Evolutionary conservation across 306 rosid species (phyloP).

Genomic region (Coriaria nepalensis): DNA sequence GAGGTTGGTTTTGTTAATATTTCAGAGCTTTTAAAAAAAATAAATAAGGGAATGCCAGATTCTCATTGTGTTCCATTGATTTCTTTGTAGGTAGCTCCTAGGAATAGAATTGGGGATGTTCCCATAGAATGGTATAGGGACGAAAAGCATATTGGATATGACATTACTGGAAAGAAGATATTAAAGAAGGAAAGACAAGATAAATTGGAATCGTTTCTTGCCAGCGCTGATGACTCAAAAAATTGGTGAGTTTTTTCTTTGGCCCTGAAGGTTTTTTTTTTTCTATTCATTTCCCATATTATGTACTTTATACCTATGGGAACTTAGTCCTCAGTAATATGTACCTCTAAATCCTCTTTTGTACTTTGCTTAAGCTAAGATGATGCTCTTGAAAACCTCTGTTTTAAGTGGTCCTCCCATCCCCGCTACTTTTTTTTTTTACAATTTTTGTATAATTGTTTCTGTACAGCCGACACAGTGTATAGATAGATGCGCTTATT

Average conservation of each 20-base stretch:
- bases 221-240: slow-evolving; percentile 66
- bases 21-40: too few relatives aligned
- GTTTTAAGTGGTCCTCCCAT: too few relatives aligned
- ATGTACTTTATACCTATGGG: neutral
- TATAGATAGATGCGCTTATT: too few relatives aligned
- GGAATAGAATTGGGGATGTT: slow-evolving; percentile 79
- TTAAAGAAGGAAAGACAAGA: slow-evolving; percentile 65
- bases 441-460: too few relatives aligned
- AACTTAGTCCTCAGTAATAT: too few relatives aligned
- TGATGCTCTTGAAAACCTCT: too few relatives aligned
- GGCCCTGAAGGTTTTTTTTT: neutral
- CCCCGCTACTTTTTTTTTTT: too few relatives aligned
- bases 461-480: too few relatives aligned
- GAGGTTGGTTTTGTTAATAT: slow-evolving; percentile 37
- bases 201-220: slow-evolving; percentile 63
- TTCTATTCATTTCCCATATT: neutral
- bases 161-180: slow-evolving; percentile 66
- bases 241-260: slow-evolving; percentile 48
- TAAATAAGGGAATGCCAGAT: too few relatives aligned
- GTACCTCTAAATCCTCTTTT: too few relatives aligned
- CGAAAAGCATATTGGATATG: slow-evolving; percentile 89
- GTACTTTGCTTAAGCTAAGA: too few relatives aligned
- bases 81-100: slow-evolving; percentile 52
- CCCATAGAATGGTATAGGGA: slow-evolving; percentile 77
- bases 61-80: neutral